Percentiles rank a stretch among this genome's conserved stretches.
phyloP scores from a whole-genome alignment of 768 basidiomycete species.

The Lactarius hengduanensis region DNA sequence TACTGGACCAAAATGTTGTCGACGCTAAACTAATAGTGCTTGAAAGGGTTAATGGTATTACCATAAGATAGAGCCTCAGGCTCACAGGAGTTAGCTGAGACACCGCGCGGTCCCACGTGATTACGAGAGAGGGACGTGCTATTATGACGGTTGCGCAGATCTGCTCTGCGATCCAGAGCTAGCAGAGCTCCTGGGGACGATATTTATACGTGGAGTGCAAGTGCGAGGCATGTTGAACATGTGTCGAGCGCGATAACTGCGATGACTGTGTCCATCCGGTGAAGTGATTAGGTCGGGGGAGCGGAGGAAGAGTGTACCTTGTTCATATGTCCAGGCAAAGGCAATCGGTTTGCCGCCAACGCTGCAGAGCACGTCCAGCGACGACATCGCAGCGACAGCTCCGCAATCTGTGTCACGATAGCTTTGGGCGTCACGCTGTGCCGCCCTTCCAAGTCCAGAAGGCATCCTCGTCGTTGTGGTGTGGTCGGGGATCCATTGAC shows the following conservation, averaged over 20 bases:
- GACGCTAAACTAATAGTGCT: no score
- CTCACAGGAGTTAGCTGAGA: no score
- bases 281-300: background rate
- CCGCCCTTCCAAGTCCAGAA: slow-evolving; percentile 96
- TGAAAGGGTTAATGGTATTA: no score
- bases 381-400: slow-evolving; percentile 81
- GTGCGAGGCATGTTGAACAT: slow-evolving; percentile 76
- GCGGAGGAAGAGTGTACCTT: slow-evolving; percentile 55
- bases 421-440: slow-evolving; percentile 71
- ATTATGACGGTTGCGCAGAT: slow-evolving; percentile 39
- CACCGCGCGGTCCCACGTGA: no score
- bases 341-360: slow-evolving; percentile 98
- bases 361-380: slow-evolving; percentile 91
- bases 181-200: background rate
- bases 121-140: slow-evolving; percentile 35
- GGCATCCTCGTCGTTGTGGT: slow-evolving; percentile 69
- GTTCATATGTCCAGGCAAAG: slow-evolving; percentile 92
- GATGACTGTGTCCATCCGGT: slow-evolving; percentile 60
- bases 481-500: no score
- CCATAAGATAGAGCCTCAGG: no score
- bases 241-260: slow-evolving; percentile 92
- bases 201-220: slow-evolving; percentile 64
- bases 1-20: no score
- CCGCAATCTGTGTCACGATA: slow-evolving; percentile 61
- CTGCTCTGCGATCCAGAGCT: slow-evolving; percentile 53